Base-by-base conservation (phyloP, 2,329 filamentous ascomycete genomes). In the Clonostachys sp. region DNA sequence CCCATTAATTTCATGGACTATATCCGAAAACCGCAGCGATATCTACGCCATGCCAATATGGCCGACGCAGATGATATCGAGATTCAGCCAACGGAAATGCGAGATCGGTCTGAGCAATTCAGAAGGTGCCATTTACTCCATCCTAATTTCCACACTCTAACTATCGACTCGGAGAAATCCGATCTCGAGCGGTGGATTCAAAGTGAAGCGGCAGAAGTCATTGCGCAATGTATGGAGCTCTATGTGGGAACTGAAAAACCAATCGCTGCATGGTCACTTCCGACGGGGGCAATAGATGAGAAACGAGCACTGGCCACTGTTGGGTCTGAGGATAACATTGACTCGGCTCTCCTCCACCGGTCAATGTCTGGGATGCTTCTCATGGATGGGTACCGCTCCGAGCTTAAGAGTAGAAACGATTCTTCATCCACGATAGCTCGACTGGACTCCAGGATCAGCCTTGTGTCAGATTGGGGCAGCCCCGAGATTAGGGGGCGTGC, bases 1-100 rank as follows among this genome's bases (percentile, higher is more conserved):
- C 89, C 89, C 2, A 80, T 92, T 59, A 92, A 92, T 61, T 90
- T 94, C 56, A 87, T 90, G 80, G 86, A 86, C 63, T 94, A 92
- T 60, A 86, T 94, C 51, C 80, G 88, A 48, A 92, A 92, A 59
- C 88, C 89, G 4, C 83, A 90, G 55, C 81, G 86, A 53, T 92
- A 87, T 59, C 71, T 94, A 10, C 84, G 89, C 42, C 84, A 87
- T 57, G 81, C 86, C 39, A 81, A 89, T 53, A 86, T 83, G 34
- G 75, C 80, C 5, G 81, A 84, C 44, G 78, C 83, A 2, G 85
- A 91, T 52, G 85, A 89, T 47, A 78, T 92, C 41, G 87, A 91
- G 57, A 77, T 92, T 4, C 86, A 92, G 55, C 86, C 89, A 34
- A 83, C 83, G 5, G 83, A 91, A 55, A 89, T 94, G 47, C 77